phyloP scores from a whole-genome alignment of 225 moss, liverwort and hornwort genomes.

The Bryum argenteum region DNA sequence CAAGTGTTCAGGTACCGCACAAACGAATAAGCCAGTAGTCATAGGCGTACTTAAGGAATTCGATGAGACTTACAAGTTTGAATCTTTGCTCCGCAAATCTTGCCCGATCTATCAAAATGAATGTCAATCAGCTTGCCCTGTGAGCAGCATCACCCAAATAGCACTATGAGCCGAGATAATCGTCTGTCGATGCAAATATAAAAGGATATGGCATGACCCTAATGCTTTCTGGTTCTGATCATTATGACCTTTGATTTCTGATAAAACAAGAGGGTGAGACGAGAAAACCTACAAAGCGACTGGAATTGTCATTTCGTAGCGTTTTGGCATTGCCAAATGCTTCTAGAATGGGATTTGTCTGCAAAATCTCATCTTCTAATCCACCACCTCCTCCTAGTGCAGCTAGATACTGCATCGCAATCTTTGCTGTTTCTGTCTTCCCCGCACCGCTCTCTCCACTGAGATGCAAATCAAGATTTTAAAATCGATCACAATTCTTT shows the following conservation, averaged over 20 bases:
- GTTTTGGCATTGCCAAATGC: conserved; percentile 99
- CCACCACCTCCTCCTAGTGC: conserved; percentile 97
- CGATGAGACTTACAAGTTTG: conserved; percentile 82
- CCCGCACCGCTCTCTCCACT: conserved; percentile 99
- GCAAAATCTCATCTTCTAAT: conserved; percentile 94
- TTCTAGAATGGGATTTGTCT: conserved; percentile 97
- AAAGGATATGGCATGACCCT: conserved; percentile 1
- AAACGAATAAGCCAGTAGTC: neutral
- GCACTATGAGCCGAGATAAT: conserved; percentile 3
- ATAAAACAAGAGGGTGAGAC: neutral
- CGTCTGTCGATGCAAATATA: neutral
- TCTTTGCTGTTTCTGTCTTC: conserved; percentile 99
- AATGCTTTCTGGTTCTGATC: no score
- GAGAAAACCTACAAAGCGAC: conserved; percentile 89
- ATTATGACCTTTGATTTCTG: neutral
- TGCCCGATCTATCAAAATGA: conserved; percentile 85
- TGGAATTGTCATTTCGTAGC: conserved; percentile 96
- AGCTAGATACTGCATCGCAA: conserved; percentile 98
- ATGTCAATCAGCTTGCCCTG: conserved; percentile 99
- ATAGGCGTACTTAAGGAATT: neutral
- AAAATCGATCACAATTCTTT: neutral
- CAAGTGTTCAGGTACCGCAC: neutral
- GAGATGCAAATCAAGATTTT: neutral
- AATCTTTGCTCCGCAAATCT: conserved; percentile 96
- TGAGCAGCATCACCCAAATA: conserved; percentile 1